Base-by-base conservation (phyloP, 306 rosid species). In the Vigna radiata region DNA sequence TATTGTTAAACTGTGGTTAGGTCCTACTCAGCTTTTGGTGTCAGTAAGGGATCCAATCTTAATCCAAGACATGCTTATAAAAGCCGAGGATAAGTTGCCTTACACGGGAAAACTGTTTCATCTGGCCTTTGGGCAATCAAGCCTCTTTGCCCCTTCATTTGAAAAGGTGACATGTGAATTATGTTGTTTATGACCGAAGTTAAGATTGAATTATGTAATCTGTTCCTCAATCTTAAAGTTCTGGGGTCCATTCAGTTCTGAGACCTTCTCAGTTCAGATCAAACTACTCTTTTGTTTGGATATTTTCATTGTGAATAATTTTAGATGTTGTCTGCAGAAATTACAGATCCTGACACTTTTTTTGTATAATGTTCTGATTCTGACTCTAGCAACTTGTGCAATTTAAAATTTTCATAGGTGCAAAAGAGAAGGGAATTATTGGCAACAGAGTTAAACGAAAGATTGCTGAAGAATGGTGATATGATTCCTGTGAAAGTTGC, bases 21-120 rank as follows among this genome's bases (percentile, higher is more conserved):
- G 96, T 76, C 96, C 96, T 72, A 88, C 88, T 27, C 85, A 83
- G 87, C 95, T 93, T 53, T 78, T 93, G 75, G 98, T 93, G 82
- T 93, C 98, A 0, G 77, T 93, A 53, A 93, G 80, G 82, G 95
- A 89, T 68, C 93, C 93, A 29, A 23, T 18, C 16, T 83, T 91
- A 55, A 82, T 89, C 77, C 88, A 87, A 77, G 91, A 91, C 82
- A 84, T 89, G 90, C 89, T 93, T 53, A 36, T 87, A 8, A 91
- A 91, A 86, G 98, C 95, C 11, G 77, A 81, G 70, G 96, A 91
- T 80, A 93, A 88, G 70, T 79, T 89, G 61, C 98, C 96, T 79
- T 77, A 70, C 78, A 79, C 89, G 0, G 96, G 90, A 69, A 91
- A 82, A 83, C 88, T 79, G 36, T 89, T 89, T 76, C 89, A 72